Evolutionary conservation across 1,284 basidiomycete species (phyloP).

Genomic region (Apiotrichum brassicae): DNA sequence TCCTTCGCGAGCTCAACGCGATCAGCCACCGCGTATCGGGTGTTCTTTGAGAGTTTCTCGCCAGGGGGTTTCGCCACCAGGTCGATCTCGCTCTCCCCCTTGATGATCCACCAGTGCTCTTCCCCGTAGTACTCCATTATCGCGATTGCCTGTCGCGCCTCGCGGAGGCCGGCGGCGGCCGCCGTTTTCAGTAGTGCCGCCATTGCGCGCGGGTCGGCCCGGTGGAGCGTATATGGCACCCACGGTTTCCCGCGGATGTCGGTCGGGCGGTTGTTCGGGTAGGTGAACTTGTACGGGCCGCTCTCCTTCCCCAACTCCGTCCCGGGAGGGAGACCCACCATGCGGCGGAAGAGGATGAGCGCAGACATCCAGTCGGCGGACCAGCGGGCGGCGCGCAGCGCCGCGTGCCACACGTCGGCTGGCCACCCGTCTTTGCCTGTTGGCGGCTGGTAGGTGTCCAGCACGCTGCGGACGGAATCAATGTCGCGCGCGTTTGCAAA

Average conservation of each 20-base stretch:
- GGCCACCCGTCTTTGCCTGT: constrained; percentile 26
- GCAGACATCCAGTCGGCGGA: constrained; percentile 30
- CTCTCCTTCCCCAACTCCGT: constrained; percentile 9
- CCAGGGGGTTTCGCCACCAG: not conserved
- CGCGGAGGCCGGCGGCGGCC: constrained; percentile 14
- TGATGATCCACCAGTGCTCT: constrained; percentile 1
- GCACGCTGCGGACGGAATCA: constrained; percentile 14
- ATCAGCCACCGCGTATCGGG: not conserved
- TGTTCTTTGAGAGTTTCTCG: not conserved
- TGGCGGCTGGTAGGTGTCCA: constrained; percentile 26
- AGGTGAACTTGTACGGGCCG: constrained; percentile 7
- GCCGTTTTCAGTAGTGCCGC: constrained; percentile 27
- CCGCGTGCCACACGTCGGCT: constrained; percentile 17
- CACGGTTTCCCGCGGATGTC: constrained; percentile 18
- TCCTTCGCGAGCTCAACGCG: constrained; percentile 11
- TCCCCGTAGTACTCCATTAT: constrained; percentile 14
- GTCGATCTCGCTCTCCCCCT: not conserved
- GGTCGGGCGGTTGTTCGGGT: constrained; percentile 17
- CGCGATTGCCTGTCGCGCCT: constrained; percentile 19
- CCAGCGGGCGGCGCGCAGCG: constrained; percentile 31
- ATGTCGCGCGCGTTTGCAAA: constrained; percentile 17
- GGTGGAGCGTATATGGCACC: constrained; percentile 8
- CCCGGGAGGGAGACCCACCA: constrained; percentile 22
- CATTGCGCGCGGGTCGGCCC: constrained; percentile 19
- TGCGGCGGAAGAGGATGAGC: constrained; percentile 24